These are phyloP conservation scores for Pseudogymnoascus sp. DNA, from an alignment of 2,329 filamentous ascomycete species.

Conservation along the genomic window DNA sequence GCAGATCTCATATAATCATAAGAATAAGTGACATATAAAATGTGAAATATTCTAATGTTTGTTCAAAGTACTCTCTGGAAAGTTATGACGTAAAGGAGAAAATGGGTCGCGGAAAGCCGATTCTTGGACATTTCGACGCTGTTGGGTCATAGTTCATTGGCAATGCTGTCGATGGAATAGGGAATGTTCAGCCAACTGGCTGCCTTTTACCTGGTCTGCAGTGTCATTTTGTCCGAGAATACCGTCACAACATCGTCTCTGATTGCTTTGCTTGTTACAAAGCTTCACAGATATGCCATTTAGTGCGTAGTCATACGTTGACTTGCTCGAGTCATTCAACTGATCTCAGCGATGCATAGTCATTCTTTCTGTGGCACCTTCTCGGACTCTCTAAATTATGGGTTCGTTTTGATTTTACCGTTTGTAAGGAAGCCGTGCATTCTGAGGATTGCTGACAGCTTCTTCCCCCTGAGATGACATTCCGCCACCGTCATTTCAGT, in stretches of 20 bases:
- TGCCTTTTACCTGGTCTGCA: not conserved
- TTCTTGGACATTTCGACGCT: not conserved
- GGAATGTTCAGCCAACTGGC: not conserved
- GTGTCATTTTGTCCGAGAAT: not conserved
- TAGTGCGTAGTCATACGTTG: not conserved
- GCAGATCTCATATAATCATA: too few relatives aligned
- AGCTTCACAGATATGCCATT: not conserved
- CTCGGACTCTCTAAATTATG: not conserved
- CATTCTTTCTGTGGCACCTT: not conserved
- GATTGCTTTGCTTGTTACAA: not conserved
- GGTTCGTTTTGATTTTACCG: not conserved
- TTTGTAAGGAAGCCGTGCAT: not conserved
- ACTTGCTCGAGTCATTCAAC: not conserved
- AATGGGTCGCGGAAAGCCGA: not conserved
- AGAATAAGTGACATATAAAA: too few relatives aligned
- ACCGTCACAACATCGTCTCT: not conserved
- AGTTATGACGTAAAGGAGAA: not conserved
- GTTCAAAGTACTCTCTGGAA: not conserved
- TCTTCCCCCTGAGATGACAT: not conserved
- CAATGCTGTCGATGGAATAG: not conserved
- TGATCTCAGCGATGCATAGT: not conserved
- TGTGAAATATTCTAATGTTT: not conserved
- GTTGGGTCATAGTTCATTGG: not conserved
- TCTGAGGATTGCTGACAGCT: not conserved
- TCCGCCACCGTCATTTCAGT: not conserved